Conservation (phyloP, 2,329 filamentous ascomycete genomes). For the Hirsutella minnesotensis region DNA sequence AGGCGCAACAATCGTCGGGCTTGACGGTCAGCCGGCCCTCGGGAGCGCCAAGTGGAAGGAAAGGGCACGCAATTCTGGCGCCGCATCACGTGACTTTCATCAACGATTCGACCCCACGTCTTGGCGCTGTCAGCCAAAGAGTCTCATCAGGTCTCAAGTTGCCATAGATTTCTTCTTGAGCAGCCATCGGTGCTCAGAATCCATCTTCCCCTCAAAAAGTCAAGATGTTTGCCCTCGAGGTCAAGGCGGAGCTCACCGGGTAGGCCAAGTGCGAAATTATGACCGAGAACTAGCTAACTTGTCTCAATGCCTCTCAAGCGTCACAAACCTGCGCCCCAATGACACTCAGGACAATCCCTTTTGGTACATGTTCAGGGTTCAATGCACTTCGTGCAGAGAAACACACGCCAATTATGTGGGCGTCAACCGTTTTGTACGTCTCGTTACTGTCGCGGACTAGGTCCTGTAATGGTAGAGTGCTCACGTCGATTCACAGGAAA, state of each 20-base stretch:
- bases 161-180: too few relatives aligned
- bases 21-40: too few relatives aligned
- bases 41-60: too few relatives aligned
- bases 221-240: slow-evolving; percentile 51
- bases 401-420: slow-evolving; percentile 76
- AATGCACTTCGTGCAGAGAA: slow-evolving; percentile 96
- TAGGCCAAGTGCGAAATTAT: slow-evolving; percentile 22
- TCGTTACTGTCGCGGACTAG: neutral
- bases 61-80: too few relatives aligned
- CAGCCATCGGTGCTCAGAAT: too few relatives aligned
- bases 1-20: neutral
- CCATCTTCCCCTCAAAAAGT: too few relatives aligned
- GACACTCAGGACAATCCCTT: slow-evolving; percentile 77
- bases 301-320: slow-evolving; percentile 41
- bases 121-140: too few relatives aligned
- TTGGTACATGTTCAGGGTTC: slow-evolving; percentile 95
- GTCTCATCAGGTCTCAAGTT: too few relatives aligned
- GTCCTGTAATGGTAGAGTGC: neutral
- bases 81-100: too few relatives aligned
- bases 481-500: slow-evolving; percentile 49
- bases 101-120: too few relatives aligned
- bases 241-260: slow-evolving; percentile 61
- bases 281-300: neutral
- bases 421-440: slow-evolving; percentile 74
- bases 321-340: slow-evolving; percentile 76